Evolutionary conservation across 2,329 filamentous ascomycete species (phyloP).

Genomic region (Hypoxylon sp.): DNA sequence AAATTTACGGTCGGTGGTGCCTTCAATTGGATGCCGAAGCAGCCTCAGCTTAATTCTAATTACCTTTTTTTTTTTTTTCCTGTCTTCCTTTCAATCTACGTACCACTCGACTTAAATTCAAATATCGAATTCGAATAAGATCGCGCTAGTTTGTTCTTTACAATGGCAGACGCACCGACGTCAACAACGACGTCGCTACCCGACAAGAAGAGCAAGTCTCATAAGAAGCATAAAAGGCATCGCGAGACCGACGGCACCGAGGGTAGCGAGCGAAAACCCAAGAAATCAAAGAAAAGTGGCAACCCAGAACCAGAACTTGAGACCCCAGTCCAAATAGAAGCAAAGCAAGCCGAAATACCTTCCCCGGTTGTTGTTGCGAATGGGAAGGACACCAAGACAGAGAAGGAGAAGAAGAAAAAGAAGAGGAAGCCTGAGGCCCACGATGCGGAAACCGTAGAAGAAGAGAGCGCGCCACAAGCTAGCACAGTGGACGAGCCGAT

Average conservation of each 20-base stretch:
- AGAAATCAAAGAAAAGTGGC: slow-evolving; percentile 55
- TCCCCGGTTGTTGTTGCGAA: slow-evolving; percentile 40
- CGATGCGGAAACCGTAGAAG: slow-evolving; percentile 7
- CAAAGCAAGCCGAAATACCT: slow-evolving; percentile 8
- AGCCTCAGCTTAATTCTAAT: slow-evolving; percentile 2
- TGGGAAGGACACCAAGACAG: slow-evolving; percentile 55
- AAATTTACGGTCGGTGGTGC: slow-evolving; percentile 19
- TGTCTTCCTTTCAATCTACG: too few relatives aligned
- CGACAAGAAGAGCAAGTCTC: slow-evolving; percentile 35
- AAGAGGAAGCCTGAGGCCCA: slow-evolving; percentile 37
- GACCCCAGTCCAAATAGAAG: slow-evolving; percentile 9
- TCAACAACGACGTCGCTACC: slow-evolving; percentile 11
- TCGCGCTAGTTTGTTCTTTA: background rate
- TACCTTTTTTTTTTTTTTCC: slow-evolving; percentile 10
- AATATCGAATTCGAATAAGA: too few relatives aligned
- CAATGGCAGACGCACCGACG: slow-evolving; percentile 33
- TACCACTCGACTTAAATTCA: too few relatives aligned
- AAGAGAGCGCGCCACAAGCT: slow-evolving; percentile 27
- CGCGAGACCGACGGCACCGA: slow-evolving; percentile 41
- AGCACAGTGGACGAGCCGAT: slow-evolving; percentile 23
- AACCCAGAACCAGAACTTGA: slow-evolving; percentile 10
- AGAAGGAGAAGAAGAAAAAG: slow-evolving; percentile 52
- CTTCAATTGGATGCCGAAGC: slow-evolving; percentile 22
- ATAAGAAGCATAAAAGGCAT: slow-evolving; percentile 42
- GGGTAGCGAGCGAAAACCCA: slow-evolving; percentile 57